Conservation (phyloP, 108 stramenopile genomes). For the Skeletonema marinoi region DNA sequence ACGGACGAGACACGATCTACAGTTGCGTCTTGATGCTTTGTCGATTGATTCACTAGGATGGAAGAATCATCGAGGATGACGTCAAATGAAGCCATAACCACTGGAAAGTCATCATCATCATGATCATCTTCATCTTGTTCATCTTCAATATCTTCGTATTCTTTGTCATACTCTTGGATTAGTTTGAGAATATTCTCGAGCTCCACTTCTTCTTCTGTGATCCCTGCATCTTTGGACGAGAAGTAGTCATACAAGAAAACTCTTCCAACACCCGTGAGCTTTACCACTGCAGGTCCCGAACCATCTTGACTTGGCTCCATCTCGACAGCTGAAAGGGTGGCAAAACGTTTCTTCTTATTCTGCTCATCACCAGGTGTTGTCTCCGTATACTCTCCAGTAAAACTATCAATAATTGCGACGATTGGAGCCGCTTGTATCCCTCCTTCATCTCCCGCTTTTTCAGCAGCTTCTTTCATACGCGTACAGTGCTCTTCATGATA, state of each 20-base stretch:
- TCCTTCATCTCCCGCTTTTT: slow-evolving; percentile 4
- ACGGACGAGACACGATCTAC: slow-evolving; percentile 39
- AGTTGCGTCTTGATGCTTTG: slow-evolving; percentile 1
- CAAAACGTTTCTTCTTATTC: slow-evolving; percentile 28
- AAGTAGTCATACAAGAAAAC: slow-evolving; percentile 53
- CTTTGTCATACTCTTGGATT: slow-evolving; percentile 17
- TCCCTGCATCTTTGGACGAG: slow-evolving; percentile 10
- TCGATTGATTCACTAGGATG: neutral
- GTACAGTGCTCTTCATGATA: slow-evolving; percentile 20
- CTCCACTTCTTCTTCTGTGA: slow-evolving; percentile 35
- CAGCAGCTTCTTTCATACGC: neutral
- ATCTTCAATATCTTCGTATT: slow-evolving; percentile 5
- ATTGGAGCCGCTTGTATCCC: slow-evolving; percentile 57
- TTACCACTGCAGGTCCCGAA: slow-evolving; percentile 33
- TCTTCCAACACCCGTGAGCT: slow-evolving; percentile 67
- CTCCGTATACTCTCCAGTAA: slow-evolving; percentile 14
- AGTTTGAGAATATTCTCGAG: slow-evolving; percentile 5
- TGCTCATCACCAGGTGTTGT: neutral
- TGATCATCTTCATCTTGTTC: slow-evolving; percentile 19
- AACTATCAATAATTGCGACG: slow-evolving; percentile 55
- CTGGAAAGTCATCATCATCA: slow-evolving; percentile 6
- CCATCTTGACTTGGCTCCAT: slow-evolving; percentile 29
- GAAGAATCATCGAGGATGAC: slow-evolving; percentile 48
- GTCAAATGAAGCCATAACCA: slow-evolving; percentile 66
- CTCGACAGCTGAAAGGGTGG: slow-evolving; percentile 69